Base-by-base conservation (phyloP, 2,329 filamentous ascomycete genomes). In the Geosmithia putterillii region DNA sequence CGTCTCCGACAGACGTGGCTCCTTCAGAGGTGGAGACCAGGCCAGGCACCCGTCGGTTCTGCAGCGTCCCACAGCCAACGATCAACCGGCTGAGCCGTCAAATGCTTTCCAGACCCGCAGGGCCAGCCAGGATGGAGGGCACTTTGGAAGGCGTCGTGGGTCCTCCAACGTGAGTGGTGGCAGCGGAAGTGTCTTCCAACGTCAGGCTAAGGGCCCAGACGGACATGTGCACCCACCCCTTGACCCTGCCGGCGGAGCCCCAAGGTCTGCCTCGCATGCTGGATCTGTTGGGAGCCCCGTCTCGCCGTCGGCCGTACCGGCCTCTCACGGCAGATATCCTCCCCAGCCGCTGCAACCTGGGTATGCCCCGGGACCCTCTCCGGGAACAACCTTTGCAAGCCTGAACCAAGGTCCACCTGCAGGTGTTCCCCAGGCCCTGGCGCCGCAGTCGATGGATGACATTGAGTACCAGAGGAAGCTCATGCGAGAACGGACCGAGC, bases 81-180 rank as follows among this genome's bases (percentile, higher is more conserved):
- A 86, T 18, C 67, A 74, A 4, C 83, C 83, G 32, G 81, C 84
- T 22, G 90, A 95, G 57, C 86, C 88, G 14, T 94, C 88, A 25
- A 73, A 85, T 37, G 83, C 86, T 4, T 95, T 94, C 58, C 89
- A 95, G 59, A 86, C 86, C 4, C 79, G 76, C 51, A 76, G 87
- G 47, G 74, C 75, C 50, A 70, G 65, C 15, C 80, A 84, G 47
- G 79, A 83, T 32, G 28, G 28, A 50, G 79, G 67, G 12, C 70
- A 77, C 3, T 89, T 85, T 68, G 74, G 73, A 34, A 79, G 88
- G 50, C 79, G 88, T 47, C 81, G 90, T 48, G 84, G 84, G 45
- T 95, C 90, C 15, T 96, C 90, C 2, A 94, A 88, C 55, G 83
- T 94, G 36, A 95, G 89, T 58, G 88, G 86, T 44, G 85, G 84